Evolutionary conservation across 208 protist genomes (phyloP).

Genomic region (Leishmania turanica): DNA sequence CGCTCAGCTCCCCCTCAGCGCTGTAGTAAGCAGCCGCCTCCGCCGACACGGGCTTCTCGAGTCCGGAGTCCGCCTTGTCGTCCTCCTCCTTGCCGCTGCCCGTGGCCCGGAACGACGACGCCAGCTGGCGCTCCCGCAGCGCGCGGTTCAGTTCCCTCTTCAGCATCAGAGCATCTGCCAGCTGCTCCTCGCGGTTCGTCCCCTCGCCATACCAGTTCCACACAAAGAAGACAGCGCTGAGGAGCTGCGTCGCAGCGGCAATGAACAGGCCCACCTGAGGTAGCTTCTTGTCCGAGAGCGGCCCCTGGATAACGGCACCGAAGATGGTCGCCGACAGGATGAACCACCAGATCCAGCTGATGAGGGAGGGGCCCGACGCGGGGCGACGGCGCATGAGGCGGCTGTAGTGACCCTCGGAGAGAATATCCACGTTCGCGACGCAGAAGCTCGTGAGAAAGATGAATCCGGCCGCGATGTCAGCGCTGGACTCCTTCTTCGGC

Average conservation of each 20-base stretch:
- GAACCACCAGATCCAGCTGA: slow-evolving; percentile 83
- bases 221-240: slow-evolving; percentile 56
- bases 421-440: slow-evolving; percentile 74
- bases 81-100: background rate
- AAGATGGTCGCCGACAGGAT: slow-evolving; percentile 56
- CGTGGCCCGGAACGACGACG: background rate
- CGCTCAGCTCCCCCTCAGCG: background rate
- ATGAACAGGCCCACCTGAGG: slow-evolving; percentile 60
- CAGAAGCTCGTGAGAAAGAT: slow-evolving; percentile 65
- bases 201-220: slow-evolving; percentile 80
- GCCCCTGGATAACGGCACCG: slow-evolving; percentile 53
- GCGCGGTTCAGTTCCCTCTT: slow-evolving; percentile 28
- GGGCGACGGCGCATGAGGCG: slow-evolving; percentile 60
- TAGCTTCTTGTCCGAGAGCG: slow-evolving; percentile 48
- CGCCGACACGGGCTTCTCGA: slow-evolving; percentile 5
- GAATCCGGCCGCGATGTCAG: slow-evolving; percentile 47
- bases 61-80: slow-evolving; percentile 2
- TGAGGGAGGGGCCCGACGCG: slow-evolving; percentile 46
- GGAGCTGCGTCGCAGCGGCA: slow-evolving; percentile 50
- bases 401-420: slow-evolving; percentile 84
- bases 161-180: slow-evolving; percentile 32
- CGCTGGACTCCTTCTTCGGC: slow-evolving; percentile 39
- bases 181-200: slow-evolving; percentile 55
- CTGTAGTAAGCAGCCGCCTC: slow-evolving; percentile 6
- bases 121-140: slow-evolving; percentile 2